A percentile compares a stretch with the other conserved stretches of the same genome.
phyloP scores from a whole-genome alignment of 495 filamentous ascomycete species.

The Hypoxylon cercidicola region DNA sequence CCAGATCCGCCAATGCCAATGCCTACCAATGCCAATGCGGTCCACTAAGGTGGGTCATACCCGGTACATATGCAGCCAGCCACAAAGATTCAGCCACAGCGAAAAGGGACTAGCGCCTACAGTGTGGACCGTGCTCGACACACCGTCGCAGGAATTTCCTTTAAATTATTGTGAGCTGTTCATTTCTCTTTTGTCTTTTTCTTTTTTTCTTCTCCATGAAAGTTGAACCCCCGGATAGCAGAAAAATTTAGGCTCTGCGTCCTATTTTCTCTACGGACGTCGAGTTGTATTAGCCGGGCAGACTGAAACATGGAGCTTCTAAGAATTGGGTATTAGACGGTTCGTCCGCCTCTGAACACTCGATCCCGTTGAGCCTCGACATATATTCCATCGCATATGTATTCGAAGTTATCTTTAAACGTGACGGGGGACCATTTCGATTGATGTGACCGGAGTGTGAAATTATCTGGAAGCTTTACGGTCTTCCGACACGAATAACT shows the following conservation, averaged over 20 bases:
- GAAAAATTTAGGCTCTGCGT: constrained; percentile 57
- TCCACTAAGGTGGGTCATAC: constrained; percentile 4
- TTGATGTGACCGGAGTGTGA: no score
- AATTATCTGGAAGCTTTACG: no score
- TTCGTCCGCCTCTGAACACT: constrained; percentile 50
- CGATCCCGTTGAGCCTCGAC: constrained; percentile 64
- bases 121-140: constrained; percentile 28
- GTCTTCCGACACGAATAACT: no score
- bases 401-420: not conserved
- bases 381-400: constrained; percentile 38
- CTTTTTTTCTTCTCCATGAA: constrained; percentile 52
- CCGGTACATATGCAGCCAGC: constrained; percentile 4
- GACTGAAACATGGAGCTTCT: constrained; percentile 56
- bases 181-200: constrained; percentile 32
- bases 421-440: not conserved
- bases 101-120: no score
- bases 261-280: constrained; percentile 44
- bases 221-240: constrained; percentile 58
- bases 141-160: constrained; percentile 13
- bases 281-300: constrained; percentile 62
- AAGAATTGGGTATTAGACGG: constrained; percentile 62
- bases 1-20: no score
- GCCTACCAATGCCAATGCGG: constrained; percentile 19
- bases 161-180: constrained; percentile 15
- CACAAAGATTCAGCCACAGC: constrained; percentile 16